Evolutionary conservation across 352 stramenopile genomes (phyloP).

Genomic region (Pythium myriotylum): DNA sequence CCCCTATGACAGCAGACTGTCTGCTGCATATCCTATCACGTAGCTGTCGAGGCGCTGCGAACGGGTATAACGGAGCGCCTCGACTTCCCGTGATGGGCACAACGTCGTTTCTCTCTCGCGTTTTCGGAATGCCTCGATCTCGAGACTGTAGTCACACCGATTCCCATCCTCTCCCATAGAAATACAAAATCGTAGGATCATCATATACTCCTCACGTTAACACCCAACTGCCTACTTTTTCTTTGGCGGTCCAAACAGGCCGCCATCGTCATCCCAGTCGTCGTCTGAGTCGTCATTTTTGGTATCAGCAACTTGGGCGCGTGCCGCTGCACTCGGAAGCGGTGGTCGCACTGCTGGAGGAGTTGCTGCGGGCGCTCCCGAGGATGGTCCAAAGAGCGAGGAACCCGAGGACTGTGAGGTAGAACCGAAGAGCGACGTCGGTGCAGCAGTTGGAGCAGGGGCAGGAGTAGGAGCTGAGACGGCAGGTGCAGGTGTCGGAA

Average conservation of each 20-base stretch:
- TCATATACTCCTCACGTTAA: background rate
- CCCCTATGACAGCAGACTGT: background rate
- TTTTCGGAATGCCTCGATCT: too few species aligned
- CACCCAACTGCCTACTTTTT: conserved; percentile 10
- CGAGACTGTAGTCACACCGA: background rate
- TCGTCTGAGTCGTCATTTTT: conserved; percentile 51
- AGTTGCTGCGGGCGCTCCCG: conserved; percentile 8
- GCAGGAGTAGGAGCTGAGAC: conserved; percentile 4
- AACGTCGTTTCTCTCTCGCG: too few species aligned
- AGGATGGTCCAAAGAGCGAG: conserved; percentile 35
- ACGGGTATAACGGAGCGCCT: background rate
- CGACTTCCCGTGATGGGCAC: background rate
- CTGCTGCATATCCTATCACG: background rate
- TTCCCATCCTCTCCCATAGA: background rate
- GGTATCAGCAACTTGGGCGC: conserved; percentile 45
- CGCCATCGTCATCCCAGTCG: conserved; percentile 65
- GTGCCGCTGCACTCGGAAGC: conserved; percentile 49
- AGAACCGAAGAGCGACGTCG: conserved; percentile 9
- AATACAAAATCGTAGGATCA: conserved; percentile 1
- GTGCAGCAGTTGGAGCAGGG: background rate
- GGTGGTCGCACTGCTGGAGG: conserved; percentile 38
- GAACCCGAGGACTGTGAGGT: background rate
- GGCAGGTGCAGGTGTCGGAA: conserved; percentile 17
- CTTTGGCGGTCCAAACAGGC: conserved; percentile 54
- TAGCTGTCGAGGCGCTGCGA: background rate